These are phyloP conservation scores for Alternaria infectoria DNA, from an alignment of 2,329 filamentous ascomycete genomes.

Conservation along the genomic window DNA sequence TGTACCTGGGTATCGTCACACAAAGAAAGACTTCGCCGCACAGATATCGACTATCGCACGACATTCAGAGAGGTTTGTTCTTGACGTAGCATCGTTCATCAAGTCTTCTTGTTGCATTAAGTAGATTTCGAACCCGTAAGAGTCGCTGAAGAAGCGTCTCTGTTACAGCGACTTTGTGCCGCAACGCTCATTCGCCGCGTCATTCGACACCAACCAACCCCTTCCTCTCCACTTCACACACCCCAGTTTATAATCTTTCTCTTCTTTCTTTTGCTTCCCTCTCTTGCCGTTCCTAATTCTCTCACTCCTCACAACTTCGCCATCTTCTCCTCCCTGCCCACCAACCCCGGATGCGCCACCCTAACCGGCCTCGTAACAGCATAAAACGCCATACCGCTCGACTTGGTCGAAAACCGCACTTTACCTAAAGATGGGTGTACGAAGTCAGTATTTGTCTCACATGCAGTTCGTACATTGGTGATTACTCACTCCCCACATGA, in stretches of 20 bases:
- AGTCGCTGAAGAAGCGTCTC: not conserved
- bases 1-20: not conserved
- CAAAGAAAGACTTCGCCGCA: not conserved
- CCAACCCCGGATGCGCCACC: conserved; percentile 16
- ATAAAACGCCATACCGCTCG: conserved; percentile 24
- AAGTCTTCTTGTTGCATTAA: not conserved
- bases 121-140: not conserved
- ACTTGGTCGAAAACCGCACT: conserved; percentile 28
- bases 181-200: not conserved
- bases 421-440: too few species aligned
- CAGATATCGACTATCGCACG: not conserved
- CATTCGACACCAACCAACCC: not conserved
- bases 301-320: too few species aligned
- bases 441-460: too few species aligned
- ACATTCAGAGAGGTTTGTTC: not conserved
- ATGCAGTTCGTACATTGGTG: too few species aligned
- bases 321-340: conserved; percentile 16
- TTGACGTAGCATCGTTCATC: not conserved
- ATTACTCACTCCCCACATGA: conserved; percentile 21
- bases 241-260: not conserved
- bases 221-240: not conserved
- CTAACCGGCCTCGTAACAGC: conserved; percentile 23
- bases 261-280: not conserved
- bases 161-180: not conserved
- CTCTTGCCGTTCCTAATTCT: too few species aligned